Evolutionary conservation across 148 eudicot genomes (phyloP), one percentile per base, ranked within the genome.

Genomic region (Cornus controversa): DNA sequence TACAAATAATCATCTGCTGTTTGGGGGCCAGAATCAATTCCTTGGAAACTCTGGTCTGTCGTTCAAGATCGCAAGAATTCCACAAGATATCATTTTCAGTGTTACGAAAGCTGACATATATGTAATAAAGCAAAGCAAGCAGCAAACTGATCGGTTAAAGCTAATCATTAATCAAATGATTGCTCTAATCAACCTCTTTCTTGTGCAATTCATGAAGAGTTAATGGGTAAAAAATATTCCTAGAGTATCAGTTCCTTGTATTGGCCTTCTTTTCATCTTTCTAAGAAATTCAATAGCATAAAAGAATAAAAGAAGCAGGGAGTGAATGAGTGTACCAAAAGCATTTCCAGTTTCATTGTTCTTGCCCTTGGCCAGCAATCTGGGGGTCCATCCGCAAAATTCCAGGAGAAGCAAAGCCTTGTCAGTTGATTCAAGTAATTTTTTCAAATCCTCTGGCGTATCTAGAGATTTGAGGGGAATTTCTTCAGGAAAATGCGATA

Each of bases 351-450:
- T 84, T 45, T 50, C 80, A 79, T 80, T 86, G 66, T 77, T 78
- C 84, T 66, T 79, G 62, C 81, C 81, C 80, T 80, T 79, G 74
- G 84, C 76, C 79, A 91, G 84, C 84, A 92, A 83, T 71, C 80
- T 83, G 37, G 80, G 75, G 66, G 96, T 84, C 98, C 98, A 94
- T 62, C 96, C 98, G 77, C 98, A 94, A 82, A 91, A 80, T 77
- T 94, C 98, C 16, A 86, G 45, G 69, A 94, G 94, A 76, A 92
- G 80, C 57, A 94, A 73, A 75, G 91, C 89, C 87, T 88, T 94
- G 84, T 92, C 97, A 77, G 97, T 86, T 82, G 98, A 92, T 73
- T 84, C 82, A 78, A 91, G 83, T 82, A 94, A 94, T 54, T 58
- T 69, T 68, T 84, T 78, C 83, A 94, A 79, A 67, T 89, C 94